These are phyloP conservation scores for Fusarium pseudocircinatum DNA, from an alignment of 2,329 filamentous ascomycete species.

Conservation along the genomic window DNA sequence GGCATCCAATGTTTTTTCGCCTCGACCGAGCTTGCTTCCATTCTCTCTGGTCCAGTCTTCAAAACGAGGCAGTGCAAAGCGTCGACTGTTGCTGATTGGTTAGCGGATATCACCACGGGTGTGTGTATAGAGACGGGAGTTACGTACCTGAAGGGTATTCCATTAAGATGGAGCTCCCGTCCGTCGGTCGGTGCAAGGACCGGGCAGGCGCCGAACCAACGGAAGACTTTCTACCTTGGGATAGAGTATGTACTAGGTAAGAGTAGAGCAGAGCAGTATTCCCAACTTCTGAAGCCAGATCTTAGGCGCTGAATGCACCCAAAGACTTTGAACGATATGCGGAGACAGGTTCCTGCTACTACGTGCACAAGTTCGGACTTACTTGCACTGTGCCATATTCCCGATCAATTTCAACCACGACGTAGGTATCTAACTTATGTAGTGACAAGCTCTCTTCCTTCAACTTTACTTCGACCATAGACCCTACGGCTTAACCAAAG, in stretches of 20 bases:
- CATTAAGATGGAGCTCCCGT: not conserved
- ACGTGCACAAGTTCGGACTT: not conserved
- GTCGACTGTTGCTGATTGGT: conserved; percentile 21
- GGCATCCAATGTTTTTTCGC: conserved; percentile 19
- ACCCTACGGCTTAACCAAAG: not conserved
- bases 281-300: not conserved
- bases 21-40: conserved; percentile 5
- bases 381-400: conserved; percentile 3
- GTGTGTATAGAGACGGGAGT: not conserved
- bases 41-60: not conserved
- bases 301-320: not conserved
- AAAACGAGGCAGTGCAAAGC: conserved; percentile 38
- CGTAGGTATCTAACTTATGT: not conserved
- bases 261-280: conserved; percentile 6
- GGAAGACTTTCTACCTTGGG: conserved; percentile 23
- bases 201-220: conserved; percentile 13
- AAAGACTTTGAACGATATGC: not conserved
- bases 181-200: conserved; percentile 15
- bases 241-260: not conserved
- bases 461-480: not conserved
- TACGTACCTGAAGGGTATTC: not conserved
- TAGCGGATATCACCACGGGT: not conserved
- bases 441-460: not conserved
- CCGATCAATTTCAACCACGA: not conserved
- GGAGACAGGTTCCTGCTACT: not conserved